A percentile compares a stretch with the other conserved stretches of the same genome.
Evolutionary conservation across 345 rosid species (phyloP).

Genomic region (rapeseed (Brassica napus)): Da-Ae NC_063439.1:19065001-19065500

Average conservation of each 20-base stretch:
- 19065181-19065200: neutral
- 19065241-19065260: constrained; percentile 21
- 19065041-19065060: constrained; percentile 58
- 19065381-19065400: neutral
- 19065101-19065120: constrained; percentile 48
- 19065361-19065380: neutral
- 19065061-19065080: constrained; percentile 73
- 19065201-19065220: constrained; percentile 10
- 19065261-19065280: constrained; percentile 33
- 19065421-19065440: constrained; percentile 1
- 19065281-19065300: constrained; percentile 28
- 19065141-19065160: constrained; percentile 51
- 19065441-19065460: constrained; percentile 10
- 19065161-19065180: constrained; percentile 1
- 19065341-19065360: constrained; percentile 27
- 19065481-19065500: constrained; percentile 13
- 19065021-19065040: constrained; percentile 55
- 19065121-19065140: constrained; percentile 57
- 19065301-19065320: constrained; percentile 42
- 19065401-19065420: neutral
- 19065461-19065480: constrained; percentile 5
- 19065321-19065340: constrained; percentile 21
- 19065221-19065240: constrained; percentile 35
- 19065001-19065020: constrained; percentile 58
- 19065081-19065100: constrained; percentile 64